phyloP scores from a whole-genome alignment of 148 eudicot genomes.

The Nyssa sinensis region DNA sequence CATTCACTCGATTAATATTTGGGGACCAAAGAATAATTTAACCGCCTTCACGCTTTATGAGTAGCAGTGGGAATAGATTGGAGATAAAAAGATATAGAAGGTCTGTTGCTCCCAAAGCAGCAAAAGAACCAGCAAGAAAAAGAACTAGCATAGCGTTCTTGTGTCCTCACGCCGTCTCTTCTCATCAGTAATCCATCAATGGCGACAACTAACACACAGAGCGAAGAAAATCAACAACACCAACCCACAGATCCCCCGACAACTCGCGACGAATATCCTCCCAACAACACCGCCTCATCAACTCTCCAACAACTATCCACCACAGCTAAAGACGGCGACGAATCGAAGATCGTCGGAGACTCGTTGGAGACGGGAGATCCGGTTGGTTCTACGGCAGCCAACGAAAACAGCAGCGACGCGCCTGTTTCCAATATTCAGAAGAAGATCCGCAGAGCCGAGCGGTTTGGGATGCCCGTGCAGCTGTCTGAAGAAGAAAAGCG shows the following conservation, averaged over 20 bases:
- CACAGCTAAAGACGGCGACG: constrained; percentile 15
- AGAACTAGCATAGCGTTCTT: too few species aligned
- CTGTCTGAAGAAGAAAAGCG: constrained; percentile 75
- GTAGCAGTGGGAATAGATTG: too few species aligned
- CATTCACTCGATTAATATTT: too few species aligned
- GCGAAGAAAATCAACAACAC: constrained; percentile 23
- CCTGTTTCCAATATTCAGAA: constrained; percentile 43
- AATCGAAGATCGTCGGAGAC: constrained; percentile 19
- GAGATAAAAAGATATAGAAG: too few species aligned
- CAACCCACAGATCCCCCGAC: constrained; percentile 12
- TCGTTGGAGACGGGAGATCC: neutral
- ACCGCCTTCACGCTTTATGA: too few species aligned
- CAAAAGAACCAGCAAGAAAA: neutral
- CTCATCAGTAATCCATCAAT: constrained; percentile 14
- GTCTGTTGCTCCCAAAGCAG: too few species aligned
- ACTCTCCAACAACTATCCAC: neutral
- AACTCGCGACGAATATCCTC: neutral
- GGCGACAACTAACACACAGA: constrained; percentile 31
- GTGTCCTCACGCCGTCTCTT: neutral
- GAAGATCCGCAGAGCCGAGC: constrained; percentile 80
- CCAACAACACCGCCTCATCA: neutral
- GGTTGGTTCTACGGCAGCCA: constrained; percentile 13
- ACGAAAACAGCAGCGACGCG: constrained; percentile 11
- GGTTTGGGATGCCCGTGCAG: constrained; percentile 76
- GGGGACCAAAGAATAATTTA: too few species aligned